phyloP scores from a whole-genome alignment of 805 yeast species.

The Maudiozyma pseudohumilis region DNA sequence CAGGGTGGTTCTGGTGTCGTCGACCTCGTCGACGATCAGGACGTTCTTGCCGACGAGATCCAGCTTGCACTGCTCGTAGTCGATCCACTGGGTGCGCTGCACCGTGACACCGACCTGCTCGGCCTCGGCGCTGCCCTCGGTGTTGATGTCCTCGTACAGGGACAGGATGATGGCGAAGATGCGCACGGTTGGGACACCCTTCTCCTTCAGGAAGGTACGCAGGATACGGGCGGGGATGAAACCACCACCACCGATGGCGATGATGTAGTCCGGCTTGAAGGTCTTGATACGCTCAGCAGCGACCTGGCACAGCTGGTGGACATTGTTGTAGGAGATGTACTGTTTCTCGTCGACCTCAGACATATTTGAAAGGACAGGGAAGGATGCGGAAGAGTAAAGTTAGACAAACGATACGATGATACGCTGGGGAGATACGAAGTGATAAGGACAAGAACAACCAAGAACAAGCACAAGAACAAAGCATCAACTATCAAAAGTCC shows the following conservation, averaged over 20 bases:
- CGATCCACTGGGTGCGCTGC: constrained; percentile 76
- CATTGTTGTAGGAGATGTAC: constrained; percentile 72
- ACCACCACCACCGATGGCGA: constrained; percentile 97
- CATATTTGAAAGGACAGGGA: constrained; percentile 7
- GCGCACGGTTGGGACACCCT: constrained; percentile 79
- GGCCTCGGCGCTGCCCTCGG: constrained; percentile 44
- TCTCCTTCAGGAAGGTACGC: constrained; percentile 82
- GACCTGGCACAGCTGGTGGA: constrained; percentile 64
- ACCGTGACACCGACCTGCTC: constrained; percentile 60
- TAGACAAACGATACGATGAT: too few species aligned
- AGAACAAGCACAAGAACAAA: too few species aligned
- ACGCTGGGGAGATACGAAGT: too few species aligned
- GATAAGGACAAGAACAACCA: too few species aligned
- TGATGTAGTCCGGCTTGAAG: constrained; percentile 80
- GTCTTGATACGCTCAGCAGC: constrained; percentile 51
- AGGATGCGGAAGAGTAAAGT: not conserved
- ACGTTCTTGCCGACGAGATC: constrained; percentile 61
- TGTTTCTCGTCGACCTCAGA: constrained; percentile 36
- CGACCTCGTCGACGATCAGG: constrained; percentile 74
- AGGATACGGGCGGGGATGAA: constrained; percentile 95
- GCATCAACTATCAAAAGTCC: too few species aligned
- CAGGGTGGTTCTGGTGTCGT: constrained; percentile 76
- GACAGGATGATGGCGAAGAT: constrained; percentile 93
- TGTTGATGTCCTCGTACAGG: constrained; percentile 71
- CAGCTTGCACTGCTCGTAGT: constrained; percentile 50